phyloP scores from a whole-genome alignment of 129 eudicot species.

The Flaveria brownii region DNA sequence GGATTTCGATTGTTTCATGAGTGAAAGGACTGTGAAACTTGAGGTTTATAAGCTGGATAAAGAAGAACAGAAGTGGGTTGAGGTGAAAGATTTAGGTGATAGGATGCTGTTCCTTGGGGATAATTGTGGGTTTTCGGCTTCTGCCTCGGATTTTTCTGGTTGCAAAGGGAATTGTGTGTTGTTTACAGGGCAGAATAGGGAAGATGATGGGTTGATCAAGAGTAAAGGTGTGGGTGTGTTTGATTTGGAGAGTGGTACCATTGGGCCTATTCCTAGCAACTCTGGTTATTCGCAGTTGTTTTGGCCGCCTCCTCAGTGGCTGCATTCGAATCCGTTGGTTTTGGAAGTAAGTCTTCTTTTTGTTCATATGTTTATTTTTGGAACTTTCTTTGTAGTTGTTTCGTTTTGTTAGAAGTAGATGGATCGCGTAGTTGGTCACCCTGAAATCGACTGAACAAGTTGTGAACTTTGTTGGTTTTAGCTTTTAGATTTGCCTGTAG shows the following conservation, averaged over 20 bases:
- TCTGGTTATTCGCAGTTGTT: constrained; percentile 60
- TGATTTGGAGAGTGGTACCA: constrained; percentile 75
- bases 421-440: too few species aligned
- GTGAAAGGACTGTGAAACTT: constrained; percentile 73
- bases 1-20: constrained; percentile 74
- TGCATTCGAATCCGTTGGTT: constrained; percentile 40
- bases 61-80: constrained; percentile 52
- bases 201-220: constrained; percentile 61
- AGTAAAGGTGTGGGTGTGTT: constrained; percentile 66
- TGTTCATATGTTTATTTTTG: not conserved
- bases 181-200: constrained; percentile 62
- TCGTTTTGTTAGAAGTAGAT: not conserved
- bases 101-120: constrained; percentile 77
- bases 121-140: constrained; percentile 76
- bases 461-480: not conserved
- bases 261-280: constrained; percentile 51
- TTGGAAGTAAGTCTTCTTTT: constrained; percentile 52
- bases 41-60: constrained; percentile 73
- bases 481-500: not conserved
- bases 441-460: not conserved
- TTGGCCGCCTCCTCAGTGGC: constrained; percentile 93
- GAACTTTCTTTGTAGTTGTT: not conserved
- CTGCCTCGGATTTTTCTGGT: constrained; percentile 45
- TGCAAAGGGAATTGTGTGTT: constrained; percentile 76
- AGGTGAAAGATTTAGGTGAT: constrained; percentile 68